These are phyloP conservation scores for Cetradonia linearis DNA, from an alignment of 495 filamentous ascomycete genomes.

Conservation along the genomic window DNA sequence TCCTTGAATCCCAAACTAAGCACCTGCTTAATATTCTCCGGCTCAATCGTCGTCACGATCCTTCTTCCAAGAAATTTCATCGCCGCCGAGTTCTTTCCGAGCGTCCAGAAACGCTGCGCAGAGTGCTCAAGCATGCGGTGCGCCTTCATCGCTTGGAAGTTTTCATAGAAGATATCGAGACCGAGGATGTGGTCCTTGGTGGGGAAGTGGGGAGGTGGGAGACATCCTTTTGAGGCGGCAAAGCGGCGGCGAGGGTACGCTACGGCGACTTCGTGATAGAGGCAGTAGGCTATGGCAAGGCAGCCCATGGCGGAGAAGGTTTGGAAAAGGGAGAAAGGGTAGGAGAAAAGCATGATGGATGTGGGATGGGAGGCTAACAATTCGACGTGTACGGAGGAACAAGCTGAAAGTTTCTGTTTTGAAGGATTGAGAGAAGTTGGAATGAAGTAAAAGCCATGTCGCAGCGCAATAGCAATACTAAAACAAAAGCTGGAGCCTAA, in stretches of 20 bases:
- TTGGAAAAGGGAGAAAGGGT: slow-evolving; percentile 5
- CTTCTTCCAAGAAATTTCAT: slow-evolving; percentile 18
- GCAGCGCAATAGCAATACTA: too few relatives aligned
- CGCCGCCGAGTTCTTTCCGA: slow-evolving; percentile 22
- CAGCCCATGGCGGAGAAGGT: not conserved
- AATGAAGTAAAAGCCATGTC: not conserved
- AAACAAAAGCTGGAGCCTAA: too few relatives aligned
- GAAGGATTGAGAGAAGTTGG: not conserved
- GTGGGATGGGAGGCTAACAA: not conserved
- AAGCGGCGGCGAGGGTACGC: slow-evolving; percentile 10
- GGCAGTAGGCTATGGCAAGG: not conserved
- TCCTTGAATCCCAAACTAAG: slow-evolving; percentile 50
- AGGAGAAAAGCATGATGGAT: slow-evolving; percentile 4
- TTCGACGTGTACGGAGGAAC: not conserved
- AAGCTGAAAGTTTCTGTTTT: not conserved
- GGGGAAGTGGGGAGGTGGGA: slow-evolving; percentile 6
- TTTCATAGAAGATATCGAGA: slow-evolving; percentile 26
- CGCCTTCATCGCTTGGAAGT: slow-evolving; percentile 27
- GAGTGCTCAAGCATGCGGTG: slow-evolving; percentile 29
- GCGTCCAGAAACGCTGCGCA: slow-evolving; percentile 21
- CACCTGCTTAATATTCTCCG: slow-evolving; percentile 53
- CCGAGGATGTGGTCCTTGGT: slow-evolving; percentile 19
- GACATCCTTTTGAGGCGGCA: slow-evolving; percentile 20
- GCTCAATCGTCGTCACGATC: slow-evolving; percentile 43
- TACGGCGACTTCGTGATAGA: not conserved